Evolutionary conservation across 129 eudicot species (phyloP), one percentile per base, ranked within the genome.

Genomic region (Sambucus nigra): DNA sequence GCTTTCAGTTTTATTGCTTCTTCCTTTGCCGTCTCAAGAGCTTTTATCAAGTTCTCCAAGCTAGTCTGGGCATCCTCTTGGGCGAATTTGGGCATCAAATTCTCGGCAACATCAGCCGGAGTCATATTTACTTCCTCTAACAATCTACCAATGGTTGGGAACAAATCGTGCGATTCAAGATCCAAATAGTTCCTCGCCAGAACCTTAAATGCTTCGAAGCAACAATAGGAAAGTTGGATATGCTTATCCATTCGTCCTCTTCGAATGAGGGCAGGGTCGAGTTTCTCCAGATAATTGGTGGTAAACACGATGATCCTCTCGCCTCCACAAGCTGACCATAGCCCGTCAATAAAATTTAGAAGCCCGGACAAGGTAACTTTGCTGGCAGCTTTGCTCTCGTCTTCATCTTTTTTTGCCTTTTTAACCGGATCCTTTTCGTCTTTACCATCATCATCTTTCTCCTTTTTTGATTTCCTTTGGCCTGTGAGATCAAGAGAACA

Each of bases 271-370:
- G 48, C 48, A 14, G 48, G 48, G 19, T 42, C 48, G 48, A 42
- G 48, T 15, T 42, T 42, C 48, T 42, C 48, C 48, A 42, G 19
- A 20, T 42, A 42, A 42, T 42, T 42, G 3, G 48, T 42, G 6
- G 48, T 42, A n/a, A 42, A 42, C 48, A 42, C 48, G 19, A 42
- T 42, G 48, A 42, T 42, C 16, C 48, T 15, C 48, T 42, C 48
- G 4, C 48, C 48, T 42, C 48, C 48, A 15, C 48, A 42, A 1
- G 48, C 48, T 6, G 48, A 42, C 48, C 48, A 42, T 5, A 42
- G 48, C 19, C 48, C 48, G 48, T 42, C 48, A 20, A 42, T 42
- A 16, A 42, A 42, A 42, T 42, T 42, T 7, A 42, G 16, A 42
- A 42, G 48, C 48, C 48, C 48, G 17, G 48, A 42, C n/a, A 42